Percentiles rank a stretch among this genome's conserved stretches.
phyloP scores from a whole-genome alignment of 108 stramenopile species.

The Nitzschia putrida region DNA sequence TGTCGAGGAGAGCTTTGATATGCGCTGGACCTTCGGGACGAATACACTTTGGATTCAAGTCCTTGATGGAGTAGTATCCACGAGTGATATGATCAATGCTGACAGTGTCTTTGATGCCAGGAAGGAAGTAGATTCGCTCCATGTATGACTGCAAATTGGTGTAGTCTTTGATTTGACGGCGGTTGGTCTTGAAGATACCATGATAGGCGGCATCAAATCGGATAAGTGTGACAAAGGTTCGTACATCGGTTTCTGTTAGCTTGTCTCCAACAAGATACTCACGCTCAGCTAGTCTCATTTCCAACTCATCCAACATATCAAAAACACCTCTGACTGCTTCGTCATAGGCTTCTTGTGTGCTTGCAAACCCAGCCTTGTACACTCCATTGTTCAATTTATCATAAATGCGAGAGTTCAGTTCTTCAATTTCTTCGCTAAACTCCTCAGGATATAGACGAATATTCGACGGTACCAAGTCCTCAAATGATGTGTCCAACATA shows the following conservation, averaged over 20 bases:
- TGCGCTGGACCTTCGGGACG: too few species aligned
- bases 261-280: constrained; percentile 68
- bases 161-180: constrained; percentile 56
- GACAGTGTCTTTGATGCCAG: constrained; percentile 71
- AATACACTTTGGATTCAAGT: too few species aligned
- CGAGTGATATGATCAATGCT: constrained; percentile 91
- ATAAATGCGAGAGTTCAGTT: constrained; percentile 79
- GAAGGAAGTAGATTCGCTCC: constrained; percentile 86
- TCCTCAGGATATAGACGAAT: constrained; percentile 50
- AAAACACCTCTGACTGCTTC: constrained; percentile 75
- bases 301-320: constrained; percentile 71
- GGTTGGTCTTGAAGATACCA: constrained; percentile 94
- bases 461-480: background rate
- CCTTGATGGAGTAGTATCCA: too few species aligned
- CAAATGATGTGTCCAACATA: constrained; percentile 30
- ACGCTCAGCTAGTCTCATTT: constrained; percentile 58
- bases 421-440: constrained; percentile 63
- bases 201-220: constrained; percentile 92
- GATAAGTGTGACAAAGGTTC: constrained; percentile 84
- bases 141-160: constrained; percentile 80
- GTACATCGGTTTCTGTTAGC: constrained; percentile 87
- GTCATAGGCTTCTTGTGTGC: constrained; percentile 83
- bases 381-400: constrained; percentile 73
- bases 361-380: constrained; percentile 87
- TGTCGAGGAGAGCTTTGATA: too few species aligned